phyloP scores from a whole-genome alignment of 83 land plant genomes.

The Larix sibirica region DNA sequence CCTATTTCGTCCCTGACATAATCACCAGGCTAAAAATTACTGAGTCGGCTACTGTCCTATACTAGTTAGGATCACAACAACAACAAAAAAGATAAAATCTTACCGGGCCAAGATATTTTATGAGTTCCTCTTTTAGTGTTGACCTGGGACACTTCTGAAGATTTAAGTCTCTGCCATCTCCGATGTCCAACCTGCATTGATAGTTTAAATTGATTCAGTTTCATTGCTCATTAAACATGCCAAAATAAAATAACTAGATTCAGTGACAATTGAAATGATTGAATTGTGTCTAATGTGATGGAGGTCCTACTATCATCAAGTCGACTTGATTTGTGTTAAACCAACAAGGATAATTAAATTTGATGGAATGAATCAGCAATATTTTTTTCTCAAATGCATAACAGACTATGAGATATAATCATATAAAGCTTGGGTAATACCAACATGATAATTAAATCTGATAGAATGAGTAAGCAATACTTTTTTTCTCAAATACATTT shows the following conservation, averaged over 20 bases:
- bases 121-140: conserved; percentile 60
- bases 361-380: neutral
- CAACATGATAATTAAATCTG: neutral
- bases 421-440: no score
- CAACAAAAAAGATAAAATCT: conserved; percentile 17
- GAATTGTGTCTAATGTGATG: neutral
- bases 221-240: neutral
- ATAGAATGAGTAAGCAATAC: neutral
- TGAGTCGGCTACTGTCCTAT: no score
- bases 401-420: no score
- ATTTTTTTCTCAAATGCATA: no score
- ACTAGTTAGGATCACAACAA: neutral
- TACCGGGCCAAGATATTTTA: conserved; percentile 95
- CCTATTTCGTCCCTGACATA: no score
- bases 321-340: neutral
- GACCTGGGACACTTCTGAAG: conserved; percentile 73
- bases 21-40: no score
- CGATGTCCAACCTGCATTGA: conserved; percentile 87
- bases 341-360: neutral
- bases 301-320: neutral
- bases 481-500: no score
- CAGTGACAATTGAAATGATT: neutral
- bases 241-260: neutral
- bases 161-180: conserved; percentile 77
- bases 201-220: neutral